Percentiles rank a stretch among this genome's conserved stretches.
phyloP scores from a whole-genome alignment of 1,284 basidiomycete genomes.

The Marasmius sp. region DNA sequence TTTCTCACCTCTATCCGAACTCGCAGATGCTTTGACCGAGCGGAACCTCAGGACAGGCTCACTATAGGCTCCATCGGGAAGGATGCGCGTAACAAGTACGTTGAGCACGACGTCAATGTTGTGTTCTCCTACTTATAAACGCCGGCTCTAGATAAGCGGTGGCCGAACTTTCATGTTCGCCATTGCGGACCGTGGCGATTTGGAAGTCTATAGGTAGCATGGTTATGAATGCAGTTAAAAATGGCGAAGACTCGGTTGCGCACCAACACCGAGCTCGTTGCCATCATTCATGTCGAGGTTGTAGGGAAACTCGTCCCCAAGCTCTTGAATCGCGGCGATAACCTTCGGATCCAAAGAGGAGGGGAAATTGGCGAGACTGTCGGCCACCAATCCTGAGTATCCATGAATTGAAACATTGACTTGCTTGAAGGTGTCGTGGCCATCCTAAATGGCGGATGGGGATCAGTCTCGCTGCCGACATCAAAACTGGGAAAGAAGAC shows the following conservation, averaged over 20 bases:
- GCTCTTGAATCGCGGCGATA: neutral
- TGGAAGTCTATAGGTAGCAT: neutral
- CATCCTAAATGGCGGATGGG: neutral
- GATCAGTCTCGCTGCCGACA: neutral
- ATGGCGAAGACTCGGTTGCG: neutral
- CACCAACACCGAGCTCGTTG: neutral
- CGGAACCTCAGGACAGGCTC: neutral
- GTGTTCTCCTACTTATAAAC: neutral
- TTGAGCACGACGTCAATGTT: slow-evolving; percentile 3
- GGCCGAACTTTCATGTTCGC: neutral
- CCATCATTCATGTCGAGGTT: neutral
- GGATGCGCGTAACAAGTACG: neutral
- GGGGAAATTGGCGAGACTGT: neutral
- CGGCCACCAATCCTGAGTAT: neutral
- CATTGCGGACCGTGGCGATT: neutral
- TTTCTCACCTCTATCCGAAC: neutral
- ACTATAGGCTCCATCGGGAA: neutral
- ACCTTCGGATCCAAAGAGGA: neutral
- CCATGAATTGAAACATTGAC: neutral
- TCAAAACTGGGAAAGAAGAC: neutral
- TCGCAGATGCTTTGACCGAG: neutral
- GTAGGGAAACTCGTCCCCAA: neutral
- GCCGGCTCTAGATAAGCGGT: neutral
- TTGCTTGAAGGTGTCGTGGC: neutral
- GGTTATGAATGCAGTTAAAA: neutral